Evolutionary conservation across 2,329 filamentous ascomycete genomes (phyloP).

Genomic region (Aspergillus quadricinctus): DNA sequence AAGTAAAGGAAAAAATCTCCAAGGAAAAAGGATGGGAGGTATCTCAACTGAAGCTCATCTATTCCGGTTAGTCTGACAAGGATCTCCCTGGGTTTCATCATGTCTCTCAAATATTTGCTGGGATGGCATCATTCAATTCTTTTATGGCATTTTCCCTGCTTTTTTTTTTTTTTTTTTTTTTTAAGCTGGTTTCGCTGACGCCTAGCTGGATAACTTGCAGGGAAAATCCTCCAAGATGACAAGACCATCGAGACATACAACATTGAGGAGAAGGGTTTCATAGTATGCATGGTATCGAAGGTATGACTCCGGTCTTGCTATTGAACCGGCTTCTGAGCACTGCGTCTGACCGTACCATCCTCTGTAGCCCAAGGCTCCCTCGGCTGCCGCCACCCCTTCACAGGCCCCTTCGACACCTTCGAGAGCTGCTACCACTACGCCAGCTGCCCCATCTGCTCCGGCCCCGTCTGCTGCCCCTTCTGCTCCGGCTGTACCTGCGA

Average conservation of each 20-base stretch:
- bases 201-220: slow-evolving; percentile 44
- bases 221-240: slow-evolving; percentile 97
- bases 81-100: slow-evolving; percentile 1
- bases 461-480: slow-evolving; percentile 49
- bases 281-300: slow-evolving; percentile 98
- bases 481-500: slow-evolving; percentile 43
- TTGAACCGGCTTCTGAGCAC: neutral
- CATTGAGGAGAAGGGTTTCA: slow-evolving; percentile 99
- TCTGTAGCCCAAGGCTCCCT: slow-evolving; percentile 64
- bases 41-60: slow-evolving; percentile 90
- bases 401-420: slow-evolving; percentile 38
- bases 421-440: slow-evolving; percentile 36
- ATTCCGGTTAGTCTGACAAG: slow-evolving; percentile 67
- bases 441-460: slow-evolving; percentile 47
- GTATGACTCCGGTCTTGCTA: slow-evolving; percentile 46
- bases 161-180: neutral
- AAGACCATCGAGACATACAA: slow-evolving; percentile 96
- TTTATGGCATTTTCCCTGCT: too few relatives aligned
- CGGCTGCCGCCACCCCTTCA: slow-evolving; percentile 32
- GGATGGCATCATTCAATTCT: neutral
- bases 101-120: neutral
- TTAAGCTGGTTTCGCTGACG: slow-evolving; percentile 10
- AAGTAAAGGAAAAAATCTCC: slow-evolving; percentile 88
- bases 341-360: slow-evolving; percentile 19
- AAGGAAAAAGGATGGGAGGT: slow-evolving; percentile 93